Evolutionary conservation across 306 rosid species (phyloP), one percentile per base, ranked within the genome.

Genomic region (Begonia masoniana): DNA sequence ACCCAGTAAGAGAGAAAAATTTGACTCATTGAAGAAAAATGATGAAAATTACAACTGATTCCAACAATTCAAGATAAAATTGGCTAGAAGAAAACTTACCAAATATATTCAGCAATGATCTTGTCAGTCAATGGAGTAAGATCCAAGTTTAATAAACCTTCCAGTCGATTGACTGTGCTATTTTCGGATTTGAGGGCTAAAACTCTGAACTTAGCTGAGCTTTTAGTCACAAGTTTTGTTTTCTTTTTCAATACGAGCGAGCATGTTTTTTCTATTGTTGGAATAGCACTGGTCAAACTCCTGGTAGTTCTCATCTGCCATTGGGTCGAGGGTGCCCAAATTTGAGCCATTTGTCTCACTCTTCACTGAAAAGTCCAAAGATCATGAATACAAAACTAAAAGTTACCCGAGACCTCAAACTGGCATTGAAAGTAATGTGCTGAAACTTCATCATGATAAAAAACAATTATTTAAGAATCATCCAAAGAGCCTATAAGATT

Each of bases 71-170:
- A 6, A 45, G 0, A 12, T 11, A 12, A 31, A 31, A 31, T 31
- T 31, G 39, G 39, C 1, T 5, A 3, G 39, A 45, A 45, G 3
- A 45, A 3, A 45, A n/a, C 0, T 45, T 81, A 92, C 99, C 99
- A 92, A 58, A 92, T 92, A 81, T 92, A 86, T 64, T 92, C 99
- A 39, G 99, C 99, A 67, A 92, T 92, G 61, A 92, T 83, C 67
- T 59, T 86, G 72, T 92, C 83, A 10, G 96, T 79, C 72, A 48
- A 83, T 12, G 96, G 95, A 66, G 95, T 77, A 60, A 79, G 2
- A 53, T 92, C 93, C 76, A 92, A 76, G 59, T 87, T 83, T 17
- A 92, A 85, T 24, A 92, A 65, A 66, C 56, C 47, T 73, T 92
- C 93, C 2, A 87, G 43, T 75, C 99, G 75, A 78, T 92, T 92